Evolutionary conservation across 208 protist genomes (phyloP).

Genomic region (Jaenimonas drosophilae): DNA sequence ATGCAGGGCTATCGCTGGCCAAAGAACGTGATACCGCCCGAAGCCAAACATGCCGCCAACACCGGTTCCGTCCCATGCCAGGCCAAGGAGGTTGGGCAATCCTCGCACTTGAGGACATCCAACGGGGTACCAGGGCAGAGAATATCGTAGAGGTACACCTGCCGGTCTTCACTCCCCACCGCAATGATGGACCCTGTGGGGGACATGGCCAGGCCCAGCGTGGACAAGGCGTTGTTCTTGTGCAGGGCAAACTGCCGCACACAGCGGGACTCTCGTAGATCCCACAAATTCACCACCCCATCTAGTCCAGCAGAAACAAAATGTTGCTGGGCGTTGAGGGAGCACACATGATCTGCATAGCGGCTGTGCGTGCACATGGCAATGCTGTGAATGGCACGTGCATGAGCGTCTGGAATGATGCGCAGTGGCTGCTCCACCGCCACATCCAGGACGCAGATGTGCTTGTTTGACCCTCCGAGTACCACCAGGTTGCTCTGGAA

Average conservation of each 20-base stretch:
- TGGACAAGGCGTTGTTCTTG: conserved; percentile 40
- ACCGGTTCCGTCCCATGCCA: conserved; percentile 64
- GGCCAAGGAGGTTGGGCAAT: conserved; percentile 34
- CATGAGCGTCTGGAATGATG: conserved; percentile 34
- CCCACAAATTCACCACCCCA: conserved; percentile 59
- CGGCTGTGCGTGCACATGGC: conserved; percentile 37
- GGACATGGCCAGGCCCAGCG: conserved; percentile 45
- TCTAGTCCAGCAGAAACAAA: conserved; percentile 69
- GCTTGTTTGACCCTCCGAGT: conserved; percentile 58
- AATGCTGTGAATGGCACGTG: conserved; percentile 51
- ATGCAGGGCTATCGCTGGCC: conserved; percentile 28
- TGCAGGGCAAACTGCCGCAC: conserved; percentile 68
- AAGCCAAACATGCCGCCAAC: conserved; percentile 35
- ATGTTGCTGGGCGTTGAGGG: conserved; percentile 24
- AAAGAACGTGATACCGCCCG: conserved; percentile 20
- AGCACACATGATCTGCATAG: conserved; percentile 11
- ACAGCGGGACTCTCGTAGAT: conserved; percentile 28
- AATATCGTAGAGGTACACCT: conserved; percentile 67
- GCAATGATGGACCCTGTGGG: conserved; percentile 43
- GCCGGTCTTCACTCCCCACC: conserved; percentile 64
- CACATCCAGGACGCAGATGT: conserved; percentile 54
- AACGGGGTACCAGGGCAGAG: conserved; percentile 20
- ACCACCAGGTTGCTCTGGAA: conserved; percentile 65
- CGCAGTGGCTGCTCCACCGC: conserved; percentile 23
- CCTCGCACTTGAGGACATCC: conserved; percentile 17